Evolutionary conservation across 2,329 filamentous ascomycete genomes (phyloP).

Genomic region (Penicillium carneum): DNA sequence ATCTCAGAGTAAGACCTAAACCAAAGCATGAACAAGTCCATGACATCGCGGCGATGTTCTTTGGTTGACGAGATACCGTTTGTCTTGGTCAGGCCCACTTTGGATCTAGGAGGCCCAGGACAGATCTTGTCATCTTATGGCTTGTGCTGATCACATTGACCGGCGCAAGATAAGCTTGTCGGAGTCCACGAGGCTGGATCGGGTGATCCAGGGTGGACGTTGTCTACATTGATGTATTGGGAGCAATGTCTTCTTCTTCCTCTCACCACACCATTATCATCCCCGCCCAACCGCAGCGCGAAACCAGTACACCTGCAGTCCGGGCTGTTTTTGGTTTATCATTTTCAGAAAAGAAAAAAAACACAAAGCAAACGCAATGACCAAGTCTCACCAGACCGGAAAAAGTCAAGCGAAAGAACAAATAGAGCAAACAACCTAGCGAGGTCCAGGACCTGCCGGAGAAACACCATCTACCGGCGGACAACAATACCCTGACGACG

Average conservation of each 20-base stretch:
- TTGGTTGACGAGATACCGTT: conserved; percentile 21
- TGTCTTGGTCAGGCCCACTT: background rate
- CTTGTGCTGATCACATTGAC: conserved; percentile 17
- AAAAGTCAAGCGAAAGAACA: conserved; percentile 16
- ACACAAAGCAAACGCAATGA: conserved; percentile 27
- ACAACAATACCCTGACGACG: conserved; percentile 51
- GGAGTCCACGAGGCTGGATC: conserved; percentile 20
- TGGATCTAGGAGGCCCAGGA: conserved; percentile 13
- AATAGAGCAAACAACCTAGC: background rate
- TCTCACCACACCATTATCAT: conserved; percentile 18
- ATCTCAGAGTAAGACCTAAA: conserved; percentile 30
- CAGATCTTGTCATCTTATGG: conserved; percentile 27
- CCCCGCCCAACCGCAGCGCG: conserved; percentile 29
- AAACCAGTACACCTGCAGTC: conserved; percentile 32
- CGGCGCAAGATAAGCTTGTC: conserved; percentile 33
- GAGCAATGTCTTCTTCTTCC: conserved; percentile 26
- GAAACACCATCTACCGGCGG: conserved; percentile 41
- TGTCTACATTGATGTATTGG: conserved; percentile 27
- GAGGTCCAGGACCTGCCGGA: background rate
- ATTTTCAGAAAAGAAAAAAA: conserved; percentile 3
- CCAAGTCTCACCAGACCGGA: conserved; percentile 20
- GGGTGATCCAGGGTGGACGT: conserved; percentile 24
- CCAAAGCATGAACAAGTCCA: conserved; percentile 18
- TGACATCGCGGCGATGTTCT: conserved; percentile 26
- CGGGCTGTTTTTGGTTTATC: conserved; percentile 30